Percentiles rank a stretch among this genome's conserved stretches.
Evolutionary conservation across 257 asterid genomes (phyloP).

Genomic region (Rhazya stricta): DNA sequence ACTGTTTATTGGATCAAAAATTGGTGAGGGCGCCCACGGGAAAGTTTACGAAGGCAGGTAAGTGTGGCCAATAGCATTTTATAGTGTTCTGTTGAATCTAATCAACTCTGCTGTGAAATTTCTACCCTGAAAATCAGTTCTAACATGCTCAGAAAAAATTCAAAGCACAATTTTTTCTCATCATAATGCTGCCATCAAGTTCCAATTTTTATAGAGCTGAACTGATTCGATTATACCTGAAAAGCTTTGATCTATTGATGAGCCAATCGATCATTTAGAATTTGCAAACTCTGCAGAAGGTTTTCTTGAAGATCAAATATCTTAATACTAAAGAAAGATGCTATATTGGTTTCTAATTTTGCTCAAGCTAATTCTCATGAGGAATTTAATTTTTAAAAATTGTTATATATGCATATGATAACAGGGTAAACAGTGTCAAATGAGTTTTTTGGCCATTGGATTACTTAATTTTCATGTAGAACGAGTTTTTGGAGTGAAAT

Average conservation of each 20-base stretch:
- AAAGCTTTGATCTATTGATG: not conserved
- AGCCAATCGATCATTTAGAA: too few relatives aligned
- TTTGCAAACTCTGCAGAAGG: not conserved
- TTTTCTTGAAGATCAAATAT: not conserved
- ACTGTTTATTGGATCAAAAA: slow-evolving; percentile 74
- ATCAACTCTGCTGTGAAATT: not conserved
- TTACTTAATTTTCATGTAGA: not conserved
- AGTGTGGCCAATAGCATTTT: slow-evolving; percentile 11
- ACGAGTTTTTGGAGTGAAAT: slow-evolving; percentile 1
- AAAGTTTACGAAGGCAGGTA: slow-evolving; percentile 96
- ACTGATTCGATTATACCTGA: not conserved
- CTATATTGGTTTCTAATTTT: not conserved
- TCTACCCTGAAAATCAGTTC: not conserved
- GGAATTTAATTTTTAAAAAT: not conserved
- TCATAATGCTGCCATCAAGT: not conserved
- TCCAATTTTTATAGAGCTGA: not conserved
- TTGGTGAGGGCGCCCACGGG: slow-evolving; percentile 99
- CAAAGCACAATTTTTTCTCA: not conserved
- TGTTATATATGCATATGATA: not conserved
- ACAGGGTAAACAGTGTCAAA: not conserved
- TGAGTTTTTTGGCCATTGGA: not conserved
- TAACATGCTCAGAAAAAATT: not conserved
- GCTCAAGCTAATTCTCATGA: not conserved
- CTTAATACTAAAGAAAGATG: not conserved
- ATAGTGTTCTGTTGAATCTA: not conserved